Evolutionary conservation across 306 rosid genomes (phyloP).

Genomic region (Trifolium fragiferum): DNA sequence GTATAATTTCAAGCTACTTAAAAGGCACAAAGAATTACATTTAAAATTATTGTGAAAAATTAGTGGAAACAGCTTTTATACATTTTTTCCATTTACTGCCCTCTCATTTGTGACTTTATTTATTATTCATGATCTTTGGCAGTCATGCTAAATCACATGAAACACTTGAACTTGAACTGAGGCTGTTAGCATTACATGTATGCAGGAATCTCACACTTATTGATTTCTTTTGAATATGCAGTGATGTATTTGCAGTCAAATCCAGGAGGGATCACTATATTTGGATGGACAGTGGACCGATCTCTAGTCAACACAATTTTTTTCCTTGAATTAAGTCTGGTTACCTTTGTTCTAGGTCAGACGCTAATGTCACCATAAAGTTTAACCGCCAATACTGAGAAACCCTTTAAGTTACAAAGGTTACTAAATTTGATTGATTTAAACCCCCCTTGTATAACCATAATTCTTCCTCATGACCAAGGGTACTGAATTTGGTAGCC

Average conservation of each 20-base stretch:
- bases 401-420: not conserved
- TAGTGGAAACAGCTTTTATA: too few relatives aligned
- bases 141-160: not conserved
- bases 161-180: slow-evolving; percentile 8
- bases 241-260: slow-evolving; percentile 82
- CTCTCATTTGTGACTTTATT: not conserved
- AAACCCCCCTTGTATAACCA: not conserved
- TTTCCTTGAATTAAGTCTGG: slow-evolving; percentile 67
- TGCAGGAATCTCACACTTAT: slow-evolving; percentile 17
- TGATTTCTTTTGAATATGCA: slow-evolving; percentile 49
- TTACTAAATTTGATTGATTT: slow-evolving; percentile 14
- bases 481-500: not conserved
- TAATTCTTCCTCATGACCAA: slow-evolving; percentile 5
- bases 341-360: slow-evolving; percentile 76
- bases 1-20: slow-evolving; percentile 5
- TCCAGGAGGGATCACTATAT: slow-evolving; percentile 82
- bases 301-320: slow-evolving; percentile 79
- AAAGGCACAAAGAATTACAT: not conserved
- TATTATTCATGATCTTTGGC: not conserved
- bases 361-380: slow-evolving; percentile 48
- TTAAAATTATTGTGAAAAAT: too few relatives aligned
- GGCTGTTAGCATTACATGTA: slow-evolving; percentile 6
- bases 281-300: slow-evolving; percentile 86
- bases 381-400: not conserved
- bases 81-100: too few relatives aligned